These are phyloP conservation scores for Phytophthora idaei DNA, from an alignment of 352 stramenopile genomes.

Conservation along the genomic window DNA sequence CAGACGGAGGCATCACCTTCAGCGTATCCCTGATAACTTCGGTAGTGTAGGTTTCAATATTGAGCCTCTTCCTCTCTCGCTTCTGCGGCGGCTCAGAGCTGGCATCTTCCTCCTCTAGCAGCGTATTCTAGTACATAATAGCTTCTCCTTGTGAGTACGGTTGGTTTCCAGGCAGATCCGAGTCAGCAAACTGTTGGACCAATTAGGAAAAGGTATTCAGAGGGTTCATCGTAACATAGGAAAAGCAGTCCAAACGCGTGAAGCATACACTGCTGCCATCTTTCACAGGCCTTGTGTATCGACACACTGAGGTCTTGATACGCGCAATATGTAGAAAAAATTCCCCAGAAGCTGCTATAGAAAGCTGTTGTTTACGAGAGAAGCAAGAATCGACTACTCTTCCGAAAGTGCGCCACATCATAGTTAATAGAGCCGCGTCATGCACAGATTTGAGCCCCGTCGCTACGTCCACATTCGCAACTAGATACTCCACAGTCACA, in stretches of 20 bases:
- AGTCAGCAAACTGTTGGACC: too few relatives aligned
- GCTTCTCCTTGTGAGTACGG: too few relatives aligned
- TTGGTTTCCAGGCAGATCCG: too few relatives aligned
- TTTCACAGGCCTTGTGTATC: slow-evolving; percentile 1
- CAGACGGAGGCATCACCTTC: too few relatives aligned
- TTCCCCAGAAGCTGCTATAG: not conserved
- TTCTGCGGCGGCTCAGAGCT: too few relatives aligned
- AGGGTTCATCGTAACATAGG: too few relatives aligned
- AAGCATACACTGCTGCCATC: slow-evolving; percentile 26
- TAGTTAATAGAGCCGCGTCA: not conserved
- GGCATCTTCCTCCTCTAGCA: too few relatives aligned
- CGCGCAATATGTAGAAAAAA: slow-evolving; percentile 4
- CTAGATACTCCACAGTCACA: not conserved
- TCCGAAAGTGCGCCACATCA: not conserved
- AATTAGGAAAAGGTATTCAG: too few relatives aligned
- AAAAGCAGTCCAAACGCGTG: not conserved
- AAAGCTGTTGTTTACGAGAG: not conserved
- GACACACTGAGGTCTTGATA: slow-evolving; percentile 14
- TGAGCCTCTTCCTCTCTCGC: too few relatives aligned
- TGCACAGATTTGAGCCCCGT: not conserved
- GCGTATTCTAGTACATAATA: too few relatives aligned
- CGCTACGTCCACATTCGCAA: not conserved
- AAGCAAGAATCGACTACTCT: not conserved
- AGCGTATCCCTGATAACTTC: too few relatives aligned
- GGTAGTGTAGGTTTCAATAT: too few relatives aligned